phyloP scores from a whole-genome alignment of 2,329 filamentous ascomycete genomes.

The Hysterium pulicare region DNA sequence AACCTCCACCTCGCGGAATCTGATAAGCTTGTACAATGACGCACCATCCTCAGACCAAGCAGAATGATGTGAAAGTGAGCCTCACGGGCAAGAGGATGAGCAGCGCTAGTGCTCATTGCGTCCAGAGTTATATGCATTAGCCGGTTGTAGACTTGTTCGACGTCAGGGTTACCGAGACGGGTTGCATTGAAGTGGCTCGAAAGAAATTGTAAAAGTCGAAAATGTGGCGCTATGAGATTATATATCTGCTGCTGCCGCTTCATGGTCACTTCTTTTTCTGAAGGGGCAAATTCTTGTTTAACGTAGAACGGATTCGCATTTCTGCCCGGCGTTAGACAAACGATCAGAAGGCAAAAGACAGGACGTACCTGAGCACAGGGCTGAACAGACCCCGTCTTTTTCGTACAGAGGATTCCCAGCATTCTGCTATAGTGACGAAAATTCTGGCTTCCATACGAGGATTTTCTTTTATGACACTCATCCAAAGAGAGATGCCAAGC shows the following conservation, averaged over 20 bases:
- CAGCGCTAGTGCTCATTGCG: slow-evolving; percentile 59
- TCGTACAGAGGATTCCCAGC: slow-evolving; percentile 84
- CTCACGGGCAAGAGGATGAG: slow-evolving; percentile 86
- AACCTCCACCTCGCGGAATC: slow-evolving; percentile 72
- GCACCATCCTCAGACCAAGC: slow-evolving; percentile 75
- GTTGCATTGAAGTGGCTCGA: slow-evolving; percentile 93
- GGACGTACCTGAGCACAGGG: slow-evolving; percentile 58
- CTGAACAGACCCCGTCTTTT: slow-evolving; percentile 80
- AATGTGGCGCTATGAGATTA: slow-evolving; percentile 81
- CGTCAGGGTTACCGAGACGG: slow-evolving; percentile 77
- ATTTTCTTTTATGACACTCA: slow-evolving; percentile 95
- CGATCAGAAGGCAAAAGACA: not conserved
- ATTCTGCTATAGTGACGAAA: slow-evolving; percentile 79
- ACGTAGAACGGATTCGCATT: slow-evolving; percentile 86
- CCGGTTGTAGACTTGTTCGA: slow-evolving; percentile 76
- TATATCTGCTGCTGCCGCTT: slow-evolving; percentile 77
- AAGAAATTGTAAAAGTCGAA: slow-evolving; percentile 81
- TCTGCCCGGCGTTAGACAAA: slow-evolving; percentile 31
- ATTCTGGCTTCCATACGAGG: slow-evolving; percentile 82
- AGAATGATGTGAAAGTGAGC: slow-evolving; percentile 86
- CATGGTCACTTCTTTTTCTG: slow-evolving; percentile 70
- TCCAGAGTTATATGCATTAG: slow-evolving; percentile 76
- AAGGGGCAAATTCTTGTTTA: slow-evolving; percentile 89
- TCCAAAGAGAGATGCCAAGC: slow-evolving; percentile 91
- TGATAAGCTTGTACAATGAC: slow-evolving; percentile 62